Evolutionary conservation across 2,329 filamentous ascomycete species (phyloP), one percentile per base, ranked within the genome.

Genomic region (Curvularia sp.): DNA sequence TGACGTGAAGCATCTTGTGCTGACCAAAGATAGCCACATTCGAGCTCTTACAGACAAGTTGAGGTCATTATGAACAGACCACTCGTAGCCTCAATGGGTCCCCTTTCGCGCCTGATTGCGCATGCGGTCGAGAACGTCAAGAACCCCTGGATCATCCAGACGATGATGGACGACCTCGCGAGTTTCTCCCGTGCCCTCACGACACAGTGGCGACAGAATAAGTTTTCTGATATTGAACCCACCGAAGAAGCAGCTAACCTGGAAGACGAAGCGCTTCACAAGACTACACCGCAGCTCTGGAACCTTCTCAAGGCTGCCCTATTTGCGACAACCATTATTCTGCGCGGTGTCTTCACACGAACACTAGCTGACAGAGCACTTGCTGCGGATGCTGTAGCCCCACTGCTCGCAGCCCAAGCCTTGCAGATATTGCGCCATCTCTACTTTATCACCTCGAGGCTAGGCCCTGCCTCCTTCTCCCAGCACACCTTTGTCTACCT

Each of bases 401-500:
- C 90, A 0, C 79, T 81, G 13, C 79, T 95, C 15, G 91, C 91
- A 5, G 81, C 86, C 45, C 90, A 90, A 73, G 86, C 88, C 1
- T 82, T 97, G 15, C 87, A 89, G 60, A 87, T 86, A 12, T 84
- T 97, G 10, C 87, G 92, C 27, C 89, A 91, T 68, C 79, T 96
- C 19, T 92, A 88, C 77, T 97, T 97, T 74, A 87, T 97, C 61
- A 92, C 91, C 0, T 88, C 87, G 13, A 85, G 91, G 38, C 84
- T 91, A 54, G 89, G 89, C 19, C 87, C 89, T 55, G 86, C 85
- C 60, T 84, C 87, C 1, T 96, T 96, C 69, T 91, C 93, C 53
- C 90, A 92, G 57, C 94, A 96, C 76, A 87, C 85, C 1, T 97
- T 97, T 72, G 89, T 92, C 25, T 92, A 93, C 68, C 83, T 96